Conservation (phyloP, 331 rosid species). For the Quercus tomentella region DNA sequence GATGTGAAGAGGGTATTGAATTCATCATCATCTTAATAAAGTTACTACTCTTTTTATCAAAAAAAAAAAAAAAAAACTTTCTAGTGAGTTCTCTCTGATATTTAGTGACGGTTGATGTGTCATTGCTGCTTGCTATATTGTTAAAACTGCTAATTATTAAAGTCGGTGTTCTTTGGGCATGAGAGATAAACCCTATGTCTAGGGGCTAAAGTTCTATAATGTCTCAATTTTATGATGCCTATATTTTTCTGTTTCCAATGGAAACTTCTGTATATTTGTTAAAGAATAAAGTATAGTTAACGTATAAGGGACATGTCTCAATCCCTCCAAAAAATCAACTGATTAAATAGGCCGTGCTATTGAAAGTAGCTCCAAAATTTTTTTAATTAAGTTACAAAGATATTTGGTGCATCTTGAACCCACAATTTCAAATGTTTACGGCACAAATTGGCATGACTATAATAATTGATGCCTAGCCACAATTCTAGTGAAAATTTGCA, state of each 20-base stretch:
- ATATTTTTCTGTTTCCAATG: not conserved
- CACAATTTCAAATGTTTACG: too few species aligned
- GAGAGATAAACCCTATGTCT: not conserved
- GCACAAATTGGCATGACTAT: not conserved
- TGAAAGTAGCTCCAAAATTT: too few species aligned
- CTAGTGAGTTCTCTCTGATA: not conserved
- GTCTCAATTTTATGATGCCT: not conserved
- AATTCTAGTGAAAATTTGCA: not conserved
- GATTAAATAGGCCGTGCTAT: too few species aligned
- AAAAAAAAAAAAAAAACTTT: too few species aligned
- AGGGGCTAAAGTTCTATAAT: not conserved
- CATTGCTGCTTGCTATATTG: not conserved
- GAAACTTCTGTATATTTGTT: not conserved
- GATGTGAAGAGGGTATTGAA: too few species aligned
- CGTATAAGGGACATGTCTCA: too few species aligned
- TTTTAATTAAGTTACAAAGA: too few species aligned
- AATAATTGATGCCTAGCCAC: not conserved
- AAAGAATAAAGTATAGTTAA: not conserved
- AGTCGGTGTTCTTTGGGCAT: constrained; percentile 11
- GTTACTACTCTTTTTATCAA: too few species aligned
- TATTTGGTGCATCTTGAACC: too few species aligned
- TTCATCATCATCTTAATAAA: too few species aligned
- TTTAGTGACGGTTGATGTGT: not conserved
- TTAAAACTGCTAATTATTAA: constrained; percentile 1
- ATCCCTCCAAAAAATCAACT: too few species aligned